phyloP scores from a whole-genome alignment of 148 eudicot species.

The Nepenthes mirabilis region DNA sequence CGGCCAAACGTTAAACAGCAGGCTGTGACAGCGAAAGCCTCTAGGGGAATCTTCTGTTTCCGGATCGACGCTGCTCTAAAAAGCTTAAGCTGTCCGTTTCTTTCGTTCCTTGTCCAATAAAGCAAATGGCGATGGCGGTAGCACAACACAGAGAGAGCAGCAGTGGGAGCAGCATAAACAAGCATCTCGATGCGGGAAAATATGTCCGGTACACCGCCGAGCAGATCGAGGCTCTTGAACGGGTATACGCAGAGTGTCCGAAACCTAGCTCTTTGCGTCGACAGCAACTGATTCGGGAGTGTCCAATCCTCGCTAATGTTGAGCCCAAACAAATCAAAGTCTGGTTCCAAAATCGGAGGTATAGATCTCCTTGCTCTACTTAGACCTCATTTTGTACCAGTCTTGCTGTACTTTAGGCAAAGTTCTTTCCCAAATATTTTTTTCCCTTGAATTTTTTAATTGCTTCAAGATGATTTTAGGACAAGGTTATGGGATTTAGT shows the following conservation, averaged over 20 bases:
- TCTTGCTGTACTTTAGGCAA: neutral
- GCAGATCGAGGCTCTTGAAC: constrained; percentile 81
- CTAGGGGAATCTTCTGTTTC: too few species aligned
- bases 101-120: neutral
- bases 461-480: neutral
- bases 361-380: too few species aligned
- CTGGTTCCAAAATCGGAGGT: constrained; percentile 95
- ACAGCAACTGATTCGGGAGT: constrained; percentile 76
- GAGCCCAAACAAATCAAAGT: constrained; percentile 97
- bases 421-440: too few species aligned
- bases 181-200: constrained; percentile 50
- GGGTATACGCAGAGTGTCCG: constrained; percentile 81
- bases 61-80: too few species aligned
- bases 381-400: neutral
- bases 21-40: too few species aligned
- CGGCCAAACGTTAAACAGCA: too few species aligned
- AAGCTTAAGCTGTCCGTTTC: neutral
- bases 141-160: constrained; percentile 48
- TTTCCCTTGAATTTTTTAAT: neutral
- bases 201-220: constrained; percentile 81
- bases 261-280: constrained; percentile 79
- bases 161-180: constrained; percentile 32
- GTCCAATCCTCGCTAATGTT: constrained; percentile 65
- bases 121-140: constrained; percentile 28
- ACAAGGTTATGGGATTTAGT: neutral